Evolutionary conservation across 108 stramenopile genomes (phyloP), one percentile per base, ranked within the genome.

Genomic region (Nitzschia sp.): DNA sequence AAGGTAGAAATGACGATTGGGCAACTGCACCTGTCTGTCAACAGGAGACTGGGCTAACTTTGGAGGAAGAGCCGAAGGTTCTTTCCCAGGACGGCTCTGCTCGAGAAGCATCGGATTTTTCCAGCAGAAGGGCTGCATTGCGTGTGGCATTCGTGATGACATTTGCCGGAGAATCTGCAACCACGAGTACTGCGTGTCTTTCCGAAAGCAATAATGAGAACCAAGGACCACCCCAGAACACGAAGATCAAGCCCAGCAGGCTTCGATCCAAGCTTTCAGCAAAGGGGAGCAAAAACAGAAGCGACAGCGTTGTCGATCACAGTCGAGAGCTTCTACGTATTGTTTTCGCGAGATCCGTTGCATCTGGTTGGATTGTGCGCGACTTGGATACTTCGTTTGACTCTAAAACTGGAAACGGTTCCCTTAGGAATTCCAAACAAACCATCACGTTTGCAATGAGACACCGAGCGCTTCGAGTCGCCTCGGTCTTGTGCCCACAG

Each of bases 381-480:
- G 78, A 81, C 47, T 63, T 72, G 30, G 56, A 81, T 65, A 8
- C 26, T 19, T 73, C 80, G 13, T 60, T 81, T 33, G 48, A 56
- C 9, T 36, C 66, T 2, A 53, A 25, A 8, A 19, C 8, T 19
- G 3, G 11, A 3, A 50, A 27, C n/a, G 16, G 28, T 34, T 26
- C 32, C 36, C 2, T 44, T 27, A 35, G 53, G 23, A 71, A 57
- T 44, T 15, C 53, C 67, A 38, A 69, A 52, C 33, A 61, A 33
- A 75, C 84, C 5, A 54, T 85, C 25, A 90, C 93, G 19, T 94
- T 90, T 72, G 85, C 89, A 21, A 94, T 94, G 93, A 76, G 93
- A 21, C 80, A 94, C 70, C 85, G 93, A 8, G 90, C 90, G 22
- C 58, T 94, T 17, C 66, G 89, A 71, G 81, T 85, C 28, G 93